Percentiles rank a stretch among this genome's conserved stretches.
phyloP scores from a whole-genome alignment of 1,139 yeast genomes.

The Scheffersomyces parashehatae region DNA sequence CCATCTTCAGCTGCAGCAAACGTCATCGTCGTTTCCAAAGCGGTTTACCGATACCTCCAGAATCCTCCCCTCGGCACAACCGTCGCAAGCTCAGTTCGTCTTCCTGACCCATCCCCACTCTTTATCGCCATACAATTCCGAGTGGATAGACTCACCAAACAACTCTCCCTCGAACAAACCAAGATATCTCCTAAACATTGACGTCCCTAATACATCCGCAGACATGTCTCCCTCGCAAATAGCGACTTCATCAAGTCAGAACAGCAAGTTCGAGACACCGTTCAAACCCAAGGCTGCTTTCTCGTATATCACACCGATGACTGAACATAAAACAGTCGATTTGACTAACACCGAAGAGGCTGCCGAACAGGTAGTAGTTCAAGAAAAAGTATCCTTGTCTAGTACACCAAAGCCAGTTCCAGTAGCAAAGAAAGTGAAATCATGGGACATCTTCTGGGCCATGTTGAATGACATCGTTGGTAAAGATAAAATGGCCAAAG shows the following conservation, averaged over 20 bases:
- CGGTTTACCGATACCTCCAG: no score
- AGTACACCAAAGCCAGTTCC: background rate
- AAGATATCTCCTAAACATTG: background rate
- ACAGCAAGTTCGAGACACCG: conserved; percentile 23
- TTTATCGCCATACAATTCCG: conserved; percentile 30
- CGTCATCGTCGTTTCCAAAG: no score
- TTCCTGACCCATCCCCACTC: conserved; percentile 15
- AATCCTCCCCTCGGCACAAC: background rate
- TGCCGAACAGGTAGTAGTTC: background rate
- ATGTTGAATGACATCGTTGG: conserved; percentile 59
- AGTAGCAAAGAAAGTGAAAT: conserved; percentile 1
- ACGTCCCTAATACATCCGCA: background rate
- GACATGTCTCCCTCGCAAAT: conserved; percentile 10
- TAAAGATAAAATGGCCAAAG: conserved; percentile 69
- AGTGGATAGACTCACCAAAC: conserved; percentile 38
- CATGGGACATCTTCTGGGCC: conserved; percentile 49
- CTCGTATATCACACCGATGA: conserved; percentile 26
- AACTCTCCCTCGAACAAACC: conserved; percentile 23
- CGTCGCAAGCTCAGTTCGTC: conserved; percentile 1
- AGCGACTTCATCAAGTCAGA: conserved; percentile 3
- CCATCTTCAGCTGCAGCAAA: no score
- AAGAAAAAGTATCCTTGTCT: background rate
- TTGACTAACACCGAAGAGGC: background rate
- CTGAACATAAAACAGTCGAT: conserved; percentile 15
- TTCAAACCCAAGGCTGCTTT: conserved; percentile 14